A percentile compares a stretch with the other conserved stretches of the same genome.
These are phyloP conservation scores for Casuarina cunninghamiana DNA, from an alignment of 306 rosid species.

Conservation along the genomic window DNA sequence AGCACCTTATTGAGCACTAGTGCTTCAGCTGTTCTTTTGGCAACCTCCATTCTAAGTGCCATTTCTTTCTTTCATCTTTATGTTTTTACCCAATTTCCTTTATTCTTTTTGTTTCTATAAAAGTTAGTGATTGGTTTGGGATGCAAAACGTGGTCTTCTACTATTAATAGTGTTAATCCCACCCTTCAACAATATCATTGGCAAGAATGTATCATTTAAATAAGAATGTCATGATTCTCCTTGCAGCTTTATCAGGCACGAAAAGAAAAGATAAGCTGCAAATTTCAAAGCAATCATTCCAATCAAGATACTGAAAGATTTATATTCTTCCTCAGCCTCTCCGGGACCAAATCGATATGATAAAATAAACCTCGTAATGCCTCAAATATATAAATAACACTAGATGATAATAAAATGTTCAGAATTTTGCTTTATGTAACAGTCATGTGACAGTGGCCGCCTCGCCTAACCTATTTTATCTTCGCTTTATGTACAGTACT, in stretches of 20 bases:
- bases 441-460: background rate
- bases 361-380: background rate
- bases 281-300: constrained; percentile 26
- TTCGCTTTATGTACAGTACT: constrained; percentile 9
- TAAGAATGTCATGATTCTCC: background rate
- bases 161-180: constrained; percentile 17
- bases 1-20: constrained; percentile 29
- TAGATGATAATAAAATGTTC: background rate
- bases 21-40: constrained; percentile 35
- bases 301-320: constrained; percentile 21
- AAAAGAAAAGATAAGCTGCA: constrained; percentile 24
- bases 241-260: constrained; percentile 15
- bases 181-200: background rate
- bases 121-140: background rate
- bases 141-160: constrained; percentile 5
- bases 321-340: constrained; percentile 18
- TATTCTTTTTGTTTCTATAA: constrained; percentile 15
- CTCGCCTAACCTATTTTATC: constrained; percentile 1
- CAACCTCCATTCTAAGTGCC: constrained; percentile 21
- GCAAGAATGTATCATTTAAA: constrained; percentile 16
- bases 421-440: constrained; percentile 6
- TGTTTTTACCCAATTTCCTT: background rate
- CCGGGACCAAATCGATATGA: background rate
- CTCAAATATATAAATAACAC: constrained; percentile 1
- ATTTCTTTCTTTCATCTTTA: constrained; percentile 15